phyloP scores from a whole-genome alignment of 1,284 basidiomycete genomes.

The Rhizoctonia solani region DNA sequence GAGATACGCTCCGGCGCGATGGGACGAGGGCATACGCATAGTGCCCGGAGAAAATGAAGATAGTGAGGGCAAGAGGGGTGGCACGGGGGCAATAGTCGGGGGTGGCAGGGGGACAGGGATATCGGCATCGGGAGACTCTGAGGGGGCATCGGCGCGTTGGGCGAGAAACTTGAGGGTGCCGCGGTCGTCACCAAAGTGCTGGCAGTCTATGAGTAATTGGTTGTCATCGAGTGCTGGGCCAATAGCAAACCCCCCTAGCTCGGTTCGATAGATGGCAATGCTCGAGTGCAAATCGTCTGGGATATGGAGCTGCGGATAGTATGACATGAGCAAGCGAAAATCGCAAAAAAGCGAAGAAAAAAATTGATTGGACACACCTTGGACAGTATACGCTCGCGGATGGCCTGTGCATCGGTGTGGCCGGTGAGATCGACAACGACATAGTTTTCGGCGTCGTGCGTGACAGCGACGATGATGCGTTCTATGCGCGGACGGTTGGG shows the following conservation, averaged over 20 bases:
- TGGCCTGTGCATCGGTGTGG: slow-evolving; percentile 68
- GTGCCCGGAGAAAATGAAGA: slow-evolving; percentile 21
- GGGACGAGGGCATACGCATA: slow-evolving; percentile 31
- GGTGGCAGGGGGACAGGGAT: slow-evolving; percentile 6
- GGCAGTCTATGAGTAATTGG: slow-evolving; percentile 70
- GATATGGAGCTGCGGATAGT: slow-evolving; percentile 67
- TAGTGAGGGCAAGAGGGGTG: slow-evolving; percentile 17
- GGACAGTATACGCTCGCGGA: slow-evolving; percentile 82
- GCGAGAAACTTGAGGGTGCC: slow-evolving; percentile 83
- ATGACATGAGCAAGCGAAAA: background rate
- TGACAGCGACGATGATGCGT: slow-evolving; percentile 70
- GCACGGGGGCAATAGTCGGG: slow-evolving; percentile 1
- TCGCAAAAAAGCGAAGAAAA: too few species aligned
- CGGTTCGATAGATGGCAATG: slow-evolving; percentile 82
- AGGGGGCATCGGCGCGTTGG: slow-evolving; percentile 44
- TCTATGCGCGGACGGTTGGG: slow-evolving; percentile 43
- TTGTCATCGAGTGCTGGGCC: slow-evolving; percentile 72
- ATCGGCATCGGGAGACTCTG: background rate
- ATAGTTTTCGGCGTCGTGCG: slow-evolving; percentile 80
- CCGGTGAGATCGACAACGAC: slow-evolving; percentile 77
- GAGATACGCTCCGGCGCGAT: slow-evolving; percentile 64
- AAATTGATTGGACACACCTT: slow-evolving; percentile 66
- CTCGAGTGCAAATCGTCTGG: slow-evolving; percentile 77
- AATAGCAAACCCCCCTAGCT: slow-evolving; percentile 73
- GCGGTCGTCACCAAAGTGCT: slow-evolving; percentile 68